Conservation (phyloP, 1,284 basidiomycete species). For the Apiotrichum laibachii region DNA sequence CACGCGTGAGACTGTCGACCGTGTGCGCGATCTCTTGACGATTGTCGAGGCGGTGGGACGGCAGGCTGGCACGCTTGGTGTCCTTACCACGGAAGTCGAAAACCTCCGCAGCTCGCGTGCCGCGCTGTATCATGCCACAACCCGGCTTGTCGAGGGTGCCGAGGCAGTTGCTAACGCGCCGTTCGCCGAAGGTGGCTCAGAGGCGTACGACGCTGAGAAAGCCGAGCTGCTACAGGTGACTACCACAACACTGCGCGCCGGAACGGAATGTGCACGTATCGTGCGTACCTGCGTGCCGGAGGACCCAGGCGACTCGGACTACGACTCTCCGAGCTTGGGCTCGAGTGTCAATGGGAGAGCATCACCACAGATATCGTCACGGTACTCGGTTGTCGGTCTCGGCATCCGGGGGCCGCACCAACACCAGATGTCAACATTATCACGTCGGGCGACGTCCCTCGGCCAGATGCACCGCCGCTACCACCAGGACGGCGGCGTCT, state of each 20-base stretch:
- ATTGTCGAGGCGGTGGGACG: conserved; percentile 84
- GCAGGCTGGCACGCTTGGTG: conserved; percentile 58
- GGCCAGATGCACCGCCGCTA: conserved; percentile 39
- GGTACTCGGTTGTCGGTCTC: conserved; percentile 18
- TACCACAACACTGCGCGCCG: conserved; percentile 79
- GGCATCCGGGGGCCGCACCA: conserved; percentile 22
- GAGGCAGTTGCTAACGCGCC: conserved; percentile 62
- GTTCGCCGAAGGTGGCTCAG: conserved; percentile 33
- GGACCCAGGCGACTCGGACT: conserved; percentile 29
- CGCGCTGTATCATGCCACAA: conserved; percentile 78
- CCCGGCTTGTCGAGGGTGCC: conserved; percentile 82
- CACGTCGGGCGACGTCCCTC: conserved; percentile 54
- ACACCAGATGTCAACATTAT: conserved; percentile 34
- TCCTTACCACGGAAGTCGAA: conserved; percentile 55
- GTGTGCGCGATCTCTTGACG: conserved; percentile 84
- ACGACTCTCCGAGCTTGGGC: conserved; percentile 8
- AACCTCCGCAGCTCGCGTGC: conserved; percentile 71
- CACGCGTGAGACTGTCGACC: conserved; percentile 87
- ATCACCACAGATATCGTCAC: neutral
- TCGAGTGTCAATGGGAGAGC: neutral
- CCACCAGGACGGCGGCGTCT: conserved; percentile 32
- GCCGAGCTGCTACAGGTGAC: conserved; percentile 72
- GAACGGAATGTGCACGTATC: conserved; percentile 80
- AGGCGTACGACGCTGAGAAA: conserved; percentile 77
- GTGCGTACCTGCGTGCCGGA: conserved; percentile 68